Percentiles rank a stretch among this genome's conserved stretches.
Conservation (phyloP, 1,139 yeast genomes). For the Diutina siamensis region DNA sequence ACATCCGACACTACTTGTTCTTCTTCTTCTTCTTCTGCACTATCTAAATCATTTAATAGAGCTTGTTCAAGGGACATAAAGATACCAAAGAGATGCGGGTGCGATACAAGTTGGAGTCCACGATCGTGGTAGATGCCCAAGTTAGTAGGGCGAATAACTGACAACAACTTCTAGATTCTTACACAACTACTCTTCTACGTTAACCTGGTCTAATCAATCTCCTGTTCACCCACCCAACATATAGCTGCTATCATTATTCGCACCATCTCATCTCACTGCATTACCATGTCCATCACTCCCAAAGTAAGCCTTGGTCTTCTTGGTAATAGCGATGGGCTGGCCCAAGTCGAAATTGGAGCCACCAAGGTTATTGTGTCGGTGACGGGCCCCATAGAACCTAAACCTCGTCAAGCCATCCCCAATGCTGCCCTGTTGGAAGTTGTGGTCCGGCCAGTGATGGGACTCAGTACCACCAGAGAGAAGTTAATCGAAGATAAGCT, state of each 20-base stretch:
- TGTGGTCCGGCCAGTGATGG: constrained; percentile 68
- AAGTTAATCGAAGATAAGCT: constrained; percentile 63
- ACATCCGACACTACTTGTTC: neutral
- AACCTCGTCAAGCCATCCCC: constrained; percentile 75
- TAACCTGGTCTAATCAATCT: too few relatives aligned
- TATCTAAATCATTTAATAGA: neutral
- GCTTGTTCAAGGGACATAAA: neutral
- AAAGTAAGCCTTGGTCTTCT: neutral
- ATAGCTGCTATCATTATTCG: too few relatives aligned
- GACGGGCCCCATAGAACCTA: constrained; percentile 86
- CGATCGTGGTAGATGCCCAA: too few relatives aligned
- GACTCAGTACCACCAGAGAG: constrained; percentile 71
- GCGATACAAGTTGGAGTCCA: neutral
- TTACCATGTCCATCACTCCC: neutral
- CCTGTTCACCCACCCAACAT: too few relatives aligned
- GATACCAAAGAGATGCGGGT: neutral
- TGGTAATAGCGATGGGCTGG: constrained; percentile 54
- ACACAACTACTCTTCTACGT: too few relatives aligned
- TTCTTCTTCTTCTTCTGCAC: neutral
- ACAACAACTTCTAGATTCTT: too few relatives aligned
- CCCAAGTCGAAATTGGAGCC: constrained; percentile 37
- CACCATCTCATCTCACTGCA: neutral
- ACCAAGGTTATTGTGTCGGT: constrained; percentile 66
- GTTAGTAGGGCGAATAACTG: too few relatives aligned
- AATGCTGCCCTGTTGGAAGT: constrained; percentile 69